phyloP scores from a whole-genome alignment of 202 grass and related monocot species.

The Saccharum hybrid region DNA sequence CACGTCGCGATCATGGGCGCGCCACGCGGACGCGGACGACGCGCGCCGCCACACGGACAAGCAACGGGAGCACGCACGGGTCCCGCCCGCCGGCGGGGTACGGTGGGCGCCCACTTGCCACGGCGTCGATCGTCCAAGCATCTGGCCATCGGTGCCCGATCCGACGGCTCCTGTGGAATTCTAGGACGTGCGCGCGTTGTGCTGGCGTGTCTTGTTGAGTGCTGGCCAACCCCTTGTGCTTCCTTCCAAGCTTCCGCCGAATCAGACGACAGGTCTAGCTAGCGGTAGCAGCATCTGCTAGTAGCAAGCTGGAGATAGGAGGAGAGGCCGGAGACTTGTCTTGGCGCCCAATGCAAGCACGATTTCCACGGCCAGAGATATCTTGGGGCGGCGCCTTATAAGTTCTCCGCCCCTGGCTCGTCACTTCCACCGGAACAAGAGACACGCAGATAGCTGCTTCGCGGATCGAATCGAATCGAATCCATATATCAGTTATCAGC shows the following conservation, averaged over 20 bases:
- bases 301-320: not conserved
- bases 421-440: constrained; percentile 24
- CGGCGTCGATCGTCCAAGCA: not conserved
- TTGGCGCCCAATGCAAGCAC: constrained; percentile 42
- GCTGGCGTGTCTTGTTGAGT: constrained; percentile 40
- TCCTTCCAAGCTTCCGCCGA: constrained; percentile 71
- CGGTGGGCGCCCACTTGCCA: no score
- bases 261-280: not conserved
- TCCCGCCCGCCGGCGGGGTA: no score
- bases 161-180: not conserved
- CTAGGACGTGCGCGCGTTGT: constrained; percentile 17
- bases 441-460: not conserved
- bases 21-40: no score
- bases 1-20: constrained; percentile 32
- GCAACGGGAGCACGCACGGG: constrained; percentile 9
- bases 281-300: not conserved
- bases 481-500: not conserved
- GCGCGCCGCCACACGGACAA: not conserved
- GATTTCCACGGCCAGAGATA: constrained; percentile 15
- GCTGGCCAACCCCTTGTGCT: constrained; percentile 58
- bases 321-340: constrained; percentile 38
- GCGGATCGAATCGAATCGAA: not conserved
- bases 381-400: constrained; percentile 47
- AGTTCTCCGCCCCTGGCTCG: constrained; percentile 7
- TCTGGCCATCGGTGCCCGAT: not conserved